Conservation (phyloP, 78 protist species). For the Dictyostelium brefeldianum region DNA sequence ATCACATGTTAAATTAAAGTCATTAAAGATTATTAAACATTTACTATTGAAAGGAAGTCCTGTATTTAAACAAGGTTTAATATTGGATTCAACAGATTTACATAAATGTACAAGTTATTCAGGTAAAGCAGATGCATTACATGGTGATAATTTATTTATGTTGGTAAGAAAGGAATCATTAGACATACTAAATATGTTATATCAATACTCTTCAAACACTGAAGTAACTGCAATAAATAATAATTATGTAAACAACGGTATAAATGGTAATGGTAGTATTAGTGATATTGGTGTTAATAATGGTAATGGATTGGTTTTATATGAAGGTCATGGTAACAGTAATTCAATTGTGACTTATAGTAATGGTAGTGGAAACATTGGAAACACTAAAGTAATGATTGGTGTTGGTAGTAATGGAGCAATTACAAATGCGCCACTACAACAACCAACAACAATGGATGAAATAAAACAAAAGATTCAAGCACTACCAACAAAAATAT, state of each 20-base stretch:
- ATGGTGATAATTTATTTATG: slow-evolving; percentile 24
- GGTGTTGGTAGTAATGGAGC: slow-evolving; percentile 39
- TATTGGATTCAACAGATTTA: background rate
- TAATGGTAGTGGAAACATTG: background rate
- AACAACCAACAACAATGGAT: slow-evolving; percentile 35
- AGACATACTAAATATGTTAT: slow-evolving; percentile 46
- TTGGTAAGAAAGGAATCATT: slow-evolving; percentile 44
- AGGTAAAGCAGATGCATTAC: slow-evolving; percentile 1
- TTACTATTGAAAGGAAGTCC: slow-evolving; percentile 33
- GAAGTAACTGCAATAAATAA: background rate
- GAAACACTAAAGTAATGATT: background rate
- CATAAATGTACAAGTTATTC: slow-evolving; percentile 38
- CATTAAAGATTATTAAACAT: slow-evolving; percentile 43
- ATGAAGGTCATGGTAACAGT: slow-evolving; percentile 9
- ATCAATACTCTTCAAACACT: slow-evolving; percentile 11
- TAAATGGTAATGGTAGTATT: background rate
- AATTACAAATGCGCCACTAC: slow-evolving; percentile 63
- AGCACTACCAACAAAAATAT: background rate
- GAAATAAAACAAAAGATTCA: slow-evolving; percentile 30
- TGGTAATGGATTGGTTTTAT: background rate
- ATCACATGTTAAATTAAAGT: slow-evolving; percentile 24
- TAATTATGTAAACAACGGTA: background rate
- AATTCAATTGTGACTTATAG: background rate
- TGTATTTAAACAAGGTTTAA: slow-evolving; percentile 26
- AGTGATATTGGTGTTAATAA: background rate